Base-by-base conservation (phyloP, 2,329 filamentous ascomycete genomes). In the Pseudocercospora vitis region DNA sequence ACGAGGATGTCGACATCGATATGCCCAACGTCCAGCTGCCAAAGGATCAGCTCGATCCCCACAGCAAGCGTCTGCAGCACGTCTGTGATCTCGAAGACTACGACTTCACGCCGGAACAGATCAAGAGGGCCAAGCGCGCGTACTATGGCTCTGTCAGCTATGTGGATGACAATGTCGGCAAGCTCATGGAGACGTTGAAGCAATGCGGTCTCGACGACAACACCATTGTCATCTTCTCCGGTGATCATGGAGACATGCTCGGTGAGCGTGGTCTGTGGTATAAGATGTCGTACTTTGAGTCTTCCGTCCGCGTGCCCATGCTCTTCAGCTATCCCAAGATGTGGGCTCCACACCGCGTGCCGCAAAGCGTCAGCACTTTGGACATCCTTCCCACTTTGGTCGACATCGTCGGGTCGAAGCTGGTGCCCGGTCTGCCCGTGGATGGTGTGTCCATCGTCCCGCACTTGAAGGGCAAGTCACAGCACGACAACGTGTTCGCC, bases 211-310 rank as follows among this genome's bases (percentile, higher is more conserved):
- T 96, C 39, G 86, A 86, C 56, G 84, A 95, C 28, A 84, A 96
- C 73, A 96, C 91, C 9, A 91, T 96, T 64, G 79, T 96, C 65
- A 85, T 96, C 61, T 96, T 96, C 74, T 91, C 87, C 54, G 91
- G 91, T 39, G 91, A 96, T 70, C 91, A 96, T 68, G 91, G 91
- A 52, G 91, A 96, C 72, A 96, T 96, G 91, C 82, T 96, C 6
- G 91, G 91, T 55, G 91, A 96, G 77, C 85, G 90, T 49, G 88
- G 88, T 4, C 77, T 96, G 42, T 96, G 91, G 91, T 91, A 96
- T 78, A 96, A 96, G 80, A 96, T 96, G 91, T 90, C 84, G 68
- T 96, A 94, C 81, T 96, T 91, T 66, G 91, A 96, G 79, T 86
- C 86, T 33, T 95, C 90, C 9, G 89, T 90, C 40, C 87, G 91